Base-by-base conservation (phyloP, 2,329 filamentous ascomycete species). In the Clonostachys rosea region DNA sequence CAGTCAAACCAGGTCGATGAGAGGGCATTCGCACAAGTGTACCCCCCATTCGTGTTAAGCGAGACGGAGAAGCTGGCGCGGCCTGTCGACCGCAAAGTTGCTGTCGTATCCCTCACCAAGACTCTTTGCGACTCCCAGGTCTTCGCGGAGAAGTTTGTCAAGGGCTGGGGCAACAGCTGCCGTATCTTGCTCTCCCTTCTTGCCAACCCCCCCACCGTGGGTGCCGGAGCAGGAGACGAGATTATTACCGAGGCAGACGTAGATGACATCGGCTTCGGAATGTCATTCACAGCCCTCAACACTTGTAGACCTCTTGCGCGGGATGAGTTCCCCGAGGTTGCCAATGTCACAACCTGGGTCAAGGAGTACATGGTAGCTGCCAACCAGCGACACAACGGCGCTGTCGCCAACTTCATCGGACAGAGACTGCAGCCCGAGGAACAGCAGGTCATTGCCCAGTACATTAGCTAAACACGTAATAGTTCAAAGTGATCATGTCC, bases 201-300 rank as follows among this genome's bases (percentile, higher is more conserved):
- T 8, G 86, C 92, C 62, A 95, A 96, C 67, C 89, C 92, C 24
- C 91, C 92, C 3, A 69, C 73, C 35, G 79, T 92, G 5, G 70
- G 78, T 7, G 70, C 74, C 14, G 80, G 85, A 2, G 71, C 78
- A 35, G 84, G 86, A 48, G 85, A 89, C 53, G 90, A 95, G 55
- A 71, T 89, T 44, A 85, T 95, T 52, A 81, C 83, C 11, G 94
- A 97, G 62, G 85, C 90, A 4, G 92, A 97, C 59, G 88, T 96
- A 24, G 94, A 99, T 58, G 94, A 99, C 63, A 84, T 96, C 55
- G 86, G 89, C 30, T 99, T 99, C 60, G 94, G 94, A 24, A 84
- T 96, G 54, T 92, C 91, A 9, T 99, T 95, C 69, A 97, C 94
- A 1, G 86, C 89, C 34, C 79, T 99, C 52, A 95, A 92, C 70